Percentiles rank a stretch among this genome's conserved stretches.
Evolutionary conservation across 129 eudicot species (phyloP).

Genomic region (Calendula officinalis): DNA sequence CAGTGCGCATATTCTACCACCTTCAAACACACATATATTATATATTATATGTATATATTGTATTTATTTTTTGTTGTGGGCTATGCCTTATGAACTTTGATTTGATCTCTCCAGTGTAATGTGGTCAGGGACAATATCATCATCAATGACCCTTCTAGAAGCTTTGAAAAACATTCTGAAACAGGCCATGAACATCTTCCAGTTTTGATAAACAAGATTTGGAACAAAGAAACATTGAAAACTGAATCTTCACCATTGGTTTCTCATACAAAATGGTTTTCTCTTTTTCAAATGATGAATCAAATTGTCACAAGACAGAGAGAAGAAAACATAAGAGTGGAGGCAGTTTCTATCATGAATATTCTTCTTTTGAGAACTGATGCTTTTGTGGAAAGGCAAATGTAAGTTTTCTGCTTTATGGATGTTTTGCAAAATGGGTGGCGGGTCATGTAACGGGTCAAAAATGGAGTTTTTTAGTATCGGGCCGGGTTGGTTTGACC

Average conservation of each 20-base stretch:
- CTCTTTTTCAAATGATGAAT: slow-evolving; percentile 51
- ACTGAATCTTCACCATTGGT: slow-evolving; percentile 29
- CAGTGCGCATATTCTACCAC: too few relatives aligned
- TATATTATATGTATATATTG: slow-evolving; percentile 3
- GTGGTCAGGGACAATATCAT: slow-evolving; percentile 87
- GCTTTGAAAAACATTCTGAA: slow-evolving; percentile 27
- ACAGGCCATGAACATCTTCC: slow-evolving; percentile 23
- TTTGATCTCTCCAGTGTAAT: slow-evolving; percentile 84
- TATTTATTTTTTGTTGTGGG: slow-evolving; percentile 20
- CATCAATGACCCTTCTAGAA: slow-evolving; percentile 40
- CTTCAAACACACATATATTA: neutral
- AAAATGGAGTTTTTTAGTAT: neutral
- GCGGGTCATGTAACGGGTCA: neutral
- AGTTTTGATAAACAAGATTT: slow-evolving; percentile 15
- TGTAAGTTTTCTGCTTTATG: slow-evolving; percentile 47
- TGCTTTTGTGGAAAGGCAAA: slow-evolving; percentile 70
- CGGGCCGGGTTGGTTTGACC: neutral
- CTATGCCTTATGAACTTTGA: slow-evolving; percentile 52
- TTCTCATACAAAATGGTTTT: slow-evolving; percentile 46
- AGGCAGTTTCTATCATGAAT: slow-evolving; percentile 81
- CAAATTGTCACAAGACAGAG: slow-evolving; percentile 38
- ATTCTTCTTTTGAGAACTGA: slow-evolving; percentile 61
- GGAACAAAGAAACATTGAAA: slow-evolving; percentile 21
- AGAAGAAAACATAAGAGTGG: slow-evolving; percentile 51
- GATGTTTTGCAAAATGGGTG: slow-evolving; percentile 3